Evolutionary conservation across 2,329 filamentous ascomycete species (phyloP).

Genomic region (Cytospora schulzeri): DNA sequence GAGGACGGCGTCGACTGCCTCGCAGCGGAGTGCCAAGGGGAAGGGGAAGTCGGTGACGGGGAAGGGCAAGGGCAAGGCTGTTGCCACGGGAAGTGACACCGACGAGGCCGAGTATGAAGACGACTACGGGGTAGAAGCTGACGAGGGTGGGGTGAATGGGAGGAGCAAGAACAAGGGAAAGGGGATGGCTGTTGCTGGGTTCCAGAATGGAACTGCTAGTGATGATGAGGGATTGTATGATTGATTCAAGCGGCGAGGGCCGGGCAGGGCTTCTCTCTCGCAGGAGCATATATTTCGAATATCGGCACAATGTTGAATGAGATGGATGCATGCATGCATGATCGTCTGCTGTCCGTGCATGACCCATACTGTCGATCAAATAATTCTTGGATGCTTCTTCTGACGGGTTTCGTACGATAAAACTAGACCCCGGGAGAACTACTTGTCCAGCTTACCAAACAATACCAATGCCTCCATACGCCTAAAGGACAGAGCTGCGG

Average conservation of each 20-base stretch:
- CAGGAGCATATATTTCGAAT: background rate
- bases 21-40: constrained; percentile 35
- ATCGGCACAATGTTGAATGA: background rate
- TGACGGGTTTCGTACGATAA: background rate
- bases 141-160: constrained; percentile 35
- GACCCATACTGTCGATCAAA: background rate
- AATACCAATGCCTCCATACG: background rate
- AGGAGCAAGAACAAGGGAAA: constrained; percentile 50
- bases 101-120: constrained; percentile 41
- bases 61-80: constrained; percentile 40
- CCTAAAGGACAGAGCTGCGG: too few relatives aligned
- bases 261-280: background rate
- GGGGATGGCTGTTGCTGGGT: constrained; percentile 55
- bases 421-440: background rate
- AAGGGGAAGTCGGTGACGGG: constrained; percentile 39
- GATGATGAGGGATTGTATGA: constrained; percentile 60
- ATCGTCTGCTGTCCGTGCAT: background rate
- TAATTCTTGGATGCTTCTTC: background rate
- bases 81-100: constrained; percentile 43
- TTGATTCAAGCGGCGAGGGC: constrained; percentile 35
- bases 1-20: constrained; percentile 35
- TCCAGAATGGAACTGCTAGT: constrained; percentile 56
- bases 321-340: too few relatives aligned
- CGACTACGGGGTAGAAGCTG: constrained; percentile 33
- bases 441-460: background rate